These are phyloP conservation scores for Vicia villosa DNA, from an alignment of 306 rosid genomes.

Conservation along the genomic window DNA sequence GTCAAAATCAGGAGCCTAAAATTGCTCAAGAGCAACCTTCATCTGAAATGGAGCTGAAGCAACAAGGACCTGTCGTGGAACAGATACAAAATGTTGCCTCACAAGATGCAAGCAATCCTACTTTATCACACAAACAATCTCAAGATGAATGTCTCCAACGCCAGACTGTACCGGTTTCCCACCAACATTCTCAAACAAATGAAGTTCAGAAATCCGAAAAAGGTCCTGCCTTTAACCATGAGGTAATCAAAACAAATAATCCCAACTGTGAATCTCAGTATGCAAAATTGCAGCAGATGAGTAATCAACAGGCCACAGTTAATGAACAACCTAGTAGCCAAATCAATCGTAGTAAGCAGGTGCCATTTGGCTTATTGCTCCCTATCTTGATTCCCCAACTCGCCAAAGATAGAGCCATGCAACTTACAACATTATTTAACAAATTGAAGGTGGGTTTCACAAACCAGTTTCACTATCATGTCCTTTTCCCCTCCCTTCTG, in stretches of 20 bases:
- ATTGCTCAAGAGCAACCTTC: conserved; percentile 56
- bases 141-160: conserved; percentile 57
- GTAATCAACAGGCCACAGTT: conserved; percentile 82
- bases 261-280: conserved; percentile 72
- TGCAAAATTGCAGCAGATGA: conserved; percentile 84
- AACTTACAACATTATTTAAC: conserved; percentile 70
- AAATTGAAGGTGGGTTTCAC: conserved; percentile 65
- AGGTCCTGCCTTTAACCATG: conserved; percentile 44
- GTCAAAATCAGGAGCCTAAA: conserved; percentile 59
- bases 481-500: not conserved
- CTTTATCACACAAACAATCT: conserved; percentile 55
- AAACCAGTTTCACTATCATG: conserved; percentile 26
- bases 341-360: conserved; percentile 59
- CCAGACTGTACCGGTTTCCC: conserved; percentile 47
- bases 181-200: conserved; percentile 59
- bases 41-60: conserved; percentile 60
- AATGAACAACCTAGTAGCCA: conserved; percentile 65
- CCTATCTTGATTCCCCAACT: conserved; percentile 85
- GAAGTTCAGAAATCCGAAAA: conserved; percentile 55
- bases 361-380: conserved; percentile 77
- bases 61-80: conserved; percentile 48
- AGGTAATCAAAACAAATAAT: conserved; percentile 51
- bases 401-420: conserved; percentile 79
- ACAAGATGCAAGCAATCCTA: conserved; percentile 46
- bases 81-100: conserved; percentile 52